Base-by-base conservation (phyloP, 495 filamentous ascomycete genomes). In the Pseudotulostoma volvatum region DNA sequence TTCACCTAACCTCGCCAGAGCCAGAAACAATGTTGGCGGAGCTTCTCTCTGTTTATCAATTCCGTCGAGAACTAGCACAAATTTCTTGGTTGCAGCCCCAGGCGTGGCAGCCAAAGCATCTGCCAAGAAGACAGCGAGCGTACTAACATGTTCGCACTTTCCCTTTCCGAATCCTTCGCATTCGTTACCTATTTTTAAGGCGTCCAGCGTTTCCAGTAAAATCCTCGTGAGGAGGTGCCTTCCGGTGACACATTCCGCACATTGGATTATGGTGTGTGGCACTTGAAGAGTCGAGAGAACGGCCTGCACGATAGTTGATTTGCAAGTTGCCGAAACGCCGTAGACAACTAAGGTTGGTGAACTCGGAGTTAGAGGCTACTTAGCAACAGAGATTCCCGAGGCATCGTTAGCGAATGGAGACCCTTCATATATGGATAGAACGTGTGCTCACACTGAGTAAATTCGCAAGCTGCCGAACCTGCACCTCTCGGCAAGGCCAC, bases 251-350 rank as follows among this genome's bases (percentile, higher is more conserved):
- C 85, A 95, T 66, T 96, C 88, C 37, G 70, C 59, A 25, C 77
- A 86, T 42, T 74, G 77, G 36, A 94, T 62, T 40, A 93, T 71
- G 21, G 81, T 77, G 49, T 81, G 76, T 30, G 64, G 65, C 17
- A 79, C 56, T 31, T 56, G 41, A 17, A 71, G 61, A 3, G 51
- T 46, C 18, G 70, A 50, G 2, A 95, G 71, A 13, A 90, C 62
- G 7, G 67, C 62, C 31, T 63, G 61, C 16, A 81, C 60, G 35
- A 93, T 71, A 36, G 72, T 68, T 18, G 71, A 81, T 60, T 95
- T 96, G 44, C 90, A 92, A 0, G 88, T 95, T n/a, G 85, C 77
- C 44, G 84, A 76, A n/a, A 84, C 73, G 14, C 90, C 90, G 48
- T 96, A 73, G 33, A 90, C 56, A 4, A 93, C 74, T 2, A 96